A percentile compares a stretch with the other conserved stretches of the same genome.
Conservation (phyloP, 257 asterid genomes). For the Salvia rosmarinus region DNA sequence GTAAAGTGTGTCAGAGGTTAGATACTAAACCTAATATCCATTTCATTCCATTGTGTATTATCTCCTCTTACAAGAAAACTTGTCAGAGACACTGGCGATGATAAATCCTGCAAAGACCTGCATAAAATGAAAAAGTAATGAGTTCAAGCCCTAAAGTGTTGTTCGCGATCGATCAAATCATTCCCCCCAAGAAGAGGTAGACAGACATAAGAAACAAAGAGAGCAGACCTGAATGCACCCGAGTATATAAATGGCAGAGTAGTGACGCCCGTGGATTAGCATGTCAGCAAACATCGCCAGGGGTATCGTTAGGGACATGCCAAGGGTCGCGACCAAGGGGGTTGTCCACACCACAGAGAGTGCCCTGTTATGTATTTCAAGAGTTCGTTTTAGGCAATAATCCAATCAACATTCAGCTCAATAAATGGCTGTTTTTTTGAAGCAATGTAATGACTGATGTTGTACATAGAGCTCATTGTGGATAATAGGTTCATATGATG, state of each 20-base stretch:
- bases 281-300: slow-evolving; percentile 81
- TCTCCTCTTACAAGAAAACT: slow-evolving; percentile 48
- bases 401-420: neutral
- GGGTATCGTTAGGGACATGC: slow-evolving; percentile 83
- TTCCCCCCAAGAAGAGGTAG: neutral
- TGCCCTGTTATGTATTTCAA: slow-evolving; percentile 54
- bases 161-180: too few species aligned
- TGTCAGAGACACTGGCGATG: slow-evolving; percentile 61
- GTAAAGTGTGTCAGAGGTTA: slow-evolving; percentile 4
- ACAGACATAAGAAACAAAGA: neutral
- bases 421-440: neutral
- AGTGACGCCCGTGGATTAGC: slow-evolving; percentile 72
- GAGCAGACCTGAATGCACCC: slow-evolving; percentile 70
- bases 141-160: neutral
- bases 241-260: slow-evolving; percentile 60
- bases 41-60: slow-evolving; percentile 12
- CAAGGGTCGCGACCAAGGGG: slow-evolving; percentile 80
- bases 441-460: neutral
- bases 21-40: slow-evolving; percentile 11
- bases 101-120: slow-evolving; percentile 82
- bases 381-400: neutral
- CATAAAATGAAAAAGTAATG: slow-evolving; percentile 10
- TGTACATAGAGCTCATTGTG: too few species aligned
- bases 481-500: neutral
- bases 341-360: slow-evolving; percentile 85